Evolutionary conservation across 1,284 basidiomycete species (phyloP).

Genomic region (Bothia castanella): DNA sequence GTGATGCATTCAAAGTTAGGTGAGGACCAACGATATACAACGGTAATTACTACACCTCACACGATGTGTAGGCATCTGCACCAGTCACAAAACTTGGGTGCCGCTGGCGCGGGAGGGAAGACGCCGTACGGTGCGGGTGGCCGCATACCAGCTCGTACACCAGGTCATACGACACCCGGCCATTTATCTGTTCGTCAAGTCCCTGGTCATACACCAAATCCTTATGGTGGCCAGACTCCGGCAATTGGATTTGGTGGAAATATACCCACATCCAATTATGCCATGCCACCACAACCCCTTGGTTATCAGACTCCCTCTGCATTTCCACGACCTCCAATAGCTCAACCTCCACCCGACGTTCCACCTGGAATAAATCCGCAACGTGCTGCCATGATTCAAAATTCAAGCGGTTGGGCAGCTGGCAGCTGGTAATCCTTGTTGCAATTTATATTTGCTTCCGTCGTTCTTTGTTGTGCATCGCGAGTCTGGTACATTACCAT

Average conservation of each 20-base stretch:
- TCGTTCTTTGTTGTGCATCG: constrained; percentile 12
- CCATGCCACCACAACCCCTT: constrained; percentile 39
- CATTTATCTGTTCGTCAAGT: constrained; percentile 68
- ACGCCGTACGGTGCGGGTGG: constrained; percentile 75
- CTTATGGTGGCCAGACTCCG: constrained; percentile 56
- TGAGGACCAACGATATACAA: constrained; percentile 33
- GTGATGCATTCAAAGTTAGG: constrained; percentile 94
- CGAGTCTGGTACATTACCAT: constrained; percentile 22
- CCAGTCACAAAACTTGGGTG: constrained; percentile 71
- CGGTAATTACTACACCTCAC: constrained; percentile 14
- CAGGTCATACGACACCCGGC: constrained; percentile 72
- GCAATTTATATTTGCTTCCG: constrained; percentile 15
- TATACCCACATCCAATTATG: constrained; percentile 27
- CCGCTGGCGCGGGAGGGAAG: constrained; percentile 57
- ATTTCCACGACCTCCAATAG: constrained; percentile 42
- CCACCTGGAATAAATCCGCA: constrained; percentile 61
- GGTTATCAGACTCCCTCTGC: constrained; percentile 61
- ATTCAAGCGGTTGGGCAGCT: constrained; percentile 36
- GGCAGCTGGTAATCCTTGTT: constrained; percentile 32
- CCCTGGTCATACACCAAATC: constrained; percentile 66
- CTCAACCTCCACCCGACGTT: constrained; percentile 39
- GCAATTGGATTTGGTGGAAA: constrained; percentile 35
- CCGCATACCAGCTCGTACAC: constrained; percentile 72
- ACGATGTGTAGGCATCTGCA: constrained; percentile 59
- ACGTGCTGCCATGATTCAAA: constrained; percentile 59